Conservation (phyloP, 2,329 filamentous ascomycete genomes). For the Aquanectria penicillioides region DNA sequence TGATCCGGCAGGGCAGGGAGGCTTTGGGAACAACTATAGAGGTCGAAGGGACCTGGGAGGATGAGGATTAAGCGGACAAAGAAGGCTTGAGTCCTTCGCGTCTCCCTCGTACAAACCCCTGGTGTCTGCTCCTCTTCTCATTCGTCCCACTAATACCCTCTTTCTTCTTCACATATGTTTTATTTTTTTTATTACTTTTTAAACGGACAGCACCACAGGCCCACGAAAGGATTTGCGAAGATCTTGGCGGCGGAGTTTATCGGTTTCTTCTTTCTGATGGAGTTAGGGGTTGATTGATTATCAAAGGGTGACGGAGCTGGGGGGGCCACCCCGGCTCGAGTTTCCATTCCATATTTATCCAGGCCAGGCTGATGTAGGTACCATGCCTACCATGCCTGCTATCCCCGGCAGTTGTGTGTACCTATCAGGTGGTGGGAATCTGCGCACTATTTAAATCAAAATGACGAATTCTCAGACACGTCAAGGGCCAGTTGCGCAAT, state of each 20-base stretch:
- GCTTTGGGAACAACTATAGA: slow-evolving; percentile 82
- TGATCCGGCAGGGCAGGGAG: slow-evolving; percentile 90
- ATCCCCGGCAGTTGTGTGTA: too few species aligned
- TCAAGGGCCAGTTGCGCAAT: too few species aligned
- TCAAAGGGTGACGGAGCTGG: not conserved
- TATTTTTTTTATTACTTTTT: slow-evolving; percentile 13
- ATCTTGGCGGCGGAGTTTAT: slow-evolving; percentile 14
- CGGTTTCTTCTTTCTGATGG: not conserved
- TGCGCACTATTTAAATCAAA: too few species aligned
- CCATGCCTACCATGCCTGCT: too few species aligned
- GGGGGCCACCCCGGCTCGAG: not conserved
- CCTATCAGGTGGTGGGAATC: too few species aligned
- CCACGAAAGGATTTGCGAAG: not conserved
- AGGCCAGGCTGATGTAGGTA: not conserved
- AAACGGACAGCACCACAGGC: not conserved
- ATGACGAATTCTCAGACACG: too few species aligned
- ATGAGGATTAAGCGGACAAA: slow-evolving; percentile 49
- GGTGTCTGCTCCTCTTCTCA: slow-evolving; percentile 3
- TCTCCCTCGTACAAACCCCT: not conserved
- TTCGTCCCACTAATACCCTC: slow-evolving; percentile 15
- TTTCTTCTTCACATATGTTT: slow-evolving; percentile 10
- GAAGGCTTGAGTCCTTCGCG: too few species aligned
- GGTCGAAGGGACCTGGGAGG: slow-evolving; percentile 60
- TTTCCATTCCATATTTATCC: slow-evolving; percentile 12
- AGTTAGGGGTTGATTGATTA: not conserved